Evolutionary conservation across 345 rosid genomes (phyloP).

Genomic region (Sonneratia alba): DNA sequence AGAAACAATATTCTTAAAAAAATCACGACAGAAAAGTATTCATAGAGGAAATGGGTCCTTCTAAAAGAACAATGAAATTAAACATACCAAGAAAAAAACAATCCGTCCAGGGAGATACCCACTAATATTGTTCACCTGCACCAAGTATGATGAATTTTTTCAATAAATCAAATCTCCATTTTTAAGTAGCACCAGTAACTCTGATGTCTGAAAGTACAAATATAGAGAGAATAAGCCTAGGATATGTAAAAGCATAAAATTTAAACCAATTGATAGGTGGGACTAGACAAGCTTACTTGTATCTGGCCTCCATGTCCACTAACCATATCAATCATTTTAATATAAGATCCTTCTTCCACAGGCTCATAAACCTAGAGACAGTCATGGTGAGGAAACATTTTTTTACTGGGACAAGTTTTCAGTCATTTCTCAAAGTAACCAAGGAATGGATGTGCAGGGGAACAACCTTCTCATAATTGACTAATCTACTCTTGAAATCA

Average conservation of each 20-base stretch:
- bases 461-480: constrained; percentile 74
- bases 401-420: background rate
- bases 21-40: background rate
- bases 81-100: constrained; percentile 93
- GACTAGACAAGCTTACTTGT: constrained; percentile 40
- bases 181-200: background rate
- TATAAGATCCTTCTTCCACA: constrained; percentile 96
- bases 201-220: background rate
- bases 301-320: constrained; percentile 95
- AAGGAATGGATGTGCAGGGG: constrained; percentile 13
- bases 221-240: background rate
- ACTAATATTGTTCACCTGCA: constrained; percentile 92
- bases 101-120: constrained; percentile 99
- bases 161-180: background rate
- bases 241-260: background rate
- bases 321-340: constrained; percentile 99
- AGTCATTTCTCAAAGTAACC: background rate
- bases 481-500: constrained; percentile 80
- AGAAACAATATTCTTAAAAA: background rate
- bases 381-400: constrained; percentile 3
- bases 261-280: background rate
- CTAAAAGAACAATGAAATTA: background rate
- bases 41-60: background rate
- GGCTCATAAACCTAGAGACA: constrained; percentile 83
- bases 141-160: constrained; percentile 9